These are phyloP conservation scores for Starmerella vitae DNA, from an alignment of 805 yeast genomes.

Conservation along the genomic window DNA sequence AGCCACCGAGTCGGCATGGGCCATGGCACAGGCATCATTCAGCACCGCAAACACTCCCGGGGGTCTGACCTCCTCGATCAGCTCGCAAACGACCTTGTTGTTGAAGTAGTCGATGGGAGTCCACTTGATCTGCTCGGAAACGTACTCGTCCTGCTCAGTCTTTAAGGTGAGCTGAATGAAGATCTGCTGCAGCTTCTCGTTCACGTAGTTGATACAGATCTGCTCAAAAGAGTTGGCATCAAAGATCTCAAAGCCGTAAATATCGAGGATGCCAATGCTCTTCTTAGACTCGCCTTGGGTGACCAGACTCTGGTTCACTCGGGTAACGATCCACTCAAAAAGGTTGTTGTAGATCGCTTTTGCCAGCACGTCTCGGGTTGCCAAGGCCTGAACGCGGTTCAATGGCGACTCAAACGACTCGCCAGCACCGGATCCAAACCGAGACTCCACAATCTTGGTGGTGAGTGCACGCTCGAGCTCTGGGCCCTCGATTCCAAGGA, in stretches of 20 bases:
- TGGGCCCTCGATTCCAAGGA: conserved; percentile 64
- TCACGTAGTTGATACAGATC: conserved; percentile 87
- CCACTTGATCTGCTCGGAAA: conserved; percentile 91
- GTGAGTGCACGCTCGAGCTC: conserved; percentile 52
- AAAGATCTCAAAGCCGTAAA: conserved; percentile 91
- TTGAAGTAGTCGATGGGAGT: conserved; percentile 94
- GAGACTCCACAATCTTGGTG: conserved; percentile 78
- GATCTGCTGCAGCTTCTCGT: conserved; percentile 91
- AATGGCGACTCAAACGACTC: conserved; percentile 90
- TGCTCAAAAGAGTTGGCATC: conserved; percentile 93
- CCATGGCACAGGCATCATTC: conserved; percentile 95
- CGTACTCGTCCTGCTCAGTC: conserved; percentile 96
- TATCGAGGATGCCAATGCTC: conserved; percentile 77
- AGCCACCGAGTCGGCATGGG: conserved; percentile 92
- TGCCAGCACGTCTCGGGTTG: conserved; percentile 89
- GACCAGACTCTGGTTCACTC: conserved; percentile 72
- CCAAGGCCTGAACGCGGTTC: conserved; percentile 75
- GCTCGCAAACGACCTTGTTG: conserved; percentile 90
- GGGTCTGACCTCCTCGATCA: conserved; percentile 86
- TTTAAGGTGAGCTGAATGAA: conserved; percentile 90
- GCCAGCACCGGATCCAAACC: conserved; percentile 80
- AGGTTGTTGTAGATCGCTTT: conserved; percentile 85
- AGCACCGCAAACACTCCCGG: conserved; percentile 94
- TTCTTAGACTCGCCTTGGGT: conserved; percentile 39
- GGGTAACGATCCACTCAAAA: conserved; percentile 90